Base-by-base conservation (phyloP, 2,329 filamentous ascomycete genomes). In the Cercospora zeina region DNA sequence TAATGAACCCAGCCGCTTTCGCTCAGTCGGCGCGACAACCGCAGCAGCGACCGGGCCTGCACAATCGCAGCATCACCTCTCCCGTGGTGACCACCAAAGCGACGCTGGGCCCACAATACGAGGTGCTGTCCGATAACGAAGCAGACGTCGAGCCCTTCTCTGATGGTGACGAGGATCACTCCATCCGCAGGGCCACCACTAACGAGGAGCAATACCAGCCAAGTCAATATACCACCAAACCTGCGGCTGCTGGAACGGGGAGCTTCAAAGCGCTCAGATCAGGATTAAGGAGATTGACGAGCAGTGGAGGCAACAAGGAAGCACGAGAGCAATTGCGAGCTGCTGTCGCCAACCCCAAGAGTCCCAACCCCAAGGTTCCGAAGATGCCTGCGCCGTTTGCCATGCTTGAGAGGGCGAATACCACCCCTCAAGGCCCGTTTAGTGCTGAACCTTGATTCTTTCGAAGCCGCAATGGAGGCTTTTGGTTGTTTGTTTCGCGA, bases 51-150 rank as follows among this genome's bases (percentile, higher is more conserved):
- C 89, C 91, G 0, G 84, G 83, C 2, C 79, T 96, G 19, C 93
- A 96, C 73, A 84, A 86, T 5, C 87, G 93, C 16, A 96, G 91
- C 11, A 85, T 96, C 56, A 97, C 93, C 0, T 96, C 91, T 0
- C 93, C 93, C 0, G 81, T 80, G 13, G 84, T 83, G 64, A 78
- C 80, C 47, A 75, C 77, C 55, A 76, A 77, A 30, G 77, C 74
- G 30, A 76, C 81, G 86, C n/a, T 42, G 2, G 65, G 75, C 80
- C 10, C 81, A 81, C 34, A 80, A 85, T 59, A 81, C 37, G 86
- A 89, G 11, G 82, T 90, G 54, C 80, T 87, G 2, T 91, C 89
- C 0, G 89, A 96, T 62, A 91, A 96, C 61, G 92, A 96, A 68
- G 80, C 81, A 39, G 76, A 90, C 47, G 62, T 63, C 45, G 90